Conservation (phyloP, 106 monocot species). For the Dactylorhiza incarnata region DNA sequence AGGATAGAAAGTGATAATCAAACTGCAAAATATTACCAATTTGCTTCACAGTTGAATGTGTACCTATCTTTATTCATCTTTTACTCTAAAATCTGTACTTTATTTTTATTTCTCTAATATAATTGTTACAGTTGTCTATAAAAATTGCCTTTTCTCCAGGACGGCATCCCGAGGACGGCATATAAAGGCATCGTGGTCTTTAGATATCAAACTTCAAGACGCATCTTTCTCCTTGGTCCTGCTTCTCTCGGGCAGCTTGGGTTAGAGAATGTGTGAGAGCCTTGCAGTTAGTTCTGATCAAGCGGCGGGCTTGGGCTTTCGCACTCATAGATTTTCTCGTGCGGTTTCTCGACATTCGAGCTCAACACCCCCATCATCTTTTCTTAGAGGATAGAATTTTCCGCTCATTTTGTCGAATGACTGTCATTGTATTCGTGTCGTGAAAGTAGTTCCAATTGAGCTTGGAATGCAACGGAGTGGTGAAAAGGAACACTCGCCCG, state of each 20-base stretch:
- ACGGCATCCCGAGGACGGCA: slow-evolving; percentile 91
- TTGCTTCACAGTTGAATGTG: no score
- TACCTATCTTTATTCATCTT: neutral
- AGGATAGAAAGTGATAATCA: no score
- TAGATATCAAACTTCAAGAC: slow-evolving; percentile 54
- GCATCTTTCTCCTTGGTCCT: slow-evolving; percentile 74
- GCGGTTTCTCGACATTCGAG: no score
- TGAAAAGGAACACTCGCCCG: neutral
- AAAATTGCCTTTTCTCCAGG: slow-evolving; percentile 29
- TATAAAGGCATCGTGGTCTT: slow-evolving; percentile 97
- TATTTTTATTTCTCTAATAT: neutral
- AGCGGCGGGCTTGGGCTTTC: no score
- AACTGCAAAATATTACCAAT: no score
- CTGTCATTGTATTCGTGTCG: neutral
- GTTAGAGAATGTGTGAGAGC: slow-evolving; percentile 11
- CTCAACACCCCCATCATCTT: no score
- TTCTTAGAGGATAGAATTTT: no score
- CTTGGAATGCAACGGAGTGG: neutral
- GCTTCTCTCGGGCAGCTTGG: slow-evolving; percentile 76
- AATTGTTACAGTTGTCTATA: neutral
- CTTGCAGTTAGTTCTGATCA: neutral
- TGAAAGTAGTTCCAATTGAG: neutral
- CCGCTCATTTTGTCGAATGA: no score
- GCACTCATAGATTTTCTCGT: no score
- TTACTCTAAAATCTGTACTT: neutral